Evolutionary conservation across 192 early-diverging fungal species (phyloP).

Genomic region (Funneliformis geosporum): DNA sequence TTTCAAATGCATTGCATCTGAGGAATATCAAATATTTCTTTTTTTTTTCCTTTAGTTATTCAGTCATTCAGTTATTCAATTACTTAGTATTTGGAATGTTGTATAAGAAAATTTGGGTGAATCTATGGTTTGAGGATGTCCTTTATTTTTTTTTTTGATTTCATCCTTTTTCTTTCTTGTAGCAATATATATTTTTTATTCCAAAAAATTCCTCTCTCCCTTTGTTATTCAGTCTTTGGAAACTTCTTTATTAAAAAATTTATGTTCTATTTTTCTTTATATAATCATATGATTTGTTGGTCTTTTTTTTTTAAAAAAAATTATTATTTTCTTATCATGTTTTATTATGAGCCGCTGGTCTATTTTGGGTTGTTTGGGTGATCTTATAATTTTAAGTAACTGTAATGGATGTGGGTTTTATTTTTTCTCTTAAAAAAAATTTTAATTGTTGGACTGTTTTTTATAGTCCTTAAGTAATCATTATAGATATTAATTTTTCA

Average conservation of each 20-base stretch:
- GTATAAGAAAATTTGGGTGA: neutral
- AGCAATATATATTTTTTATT: neutral
- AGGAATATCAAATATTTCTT: neutral
- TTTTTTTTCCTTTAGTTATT: neutral
- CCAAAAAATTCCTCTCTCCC: neutral
- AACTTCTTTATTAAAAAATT: conserved; percentile 6
- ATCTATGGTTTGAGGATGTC: neutral
- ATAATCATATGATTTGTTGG: neutral
- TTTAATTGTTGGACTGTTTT: neutral
- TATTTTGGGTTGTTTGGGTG: conserved; percentile 12
- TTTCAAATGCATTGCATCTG: neutral
- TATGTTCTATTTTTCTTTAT: neutral
- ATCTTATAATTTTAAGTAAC: neutral
- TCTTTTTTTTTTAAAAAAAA: neutral
- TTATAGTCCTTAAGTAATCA: neutral
- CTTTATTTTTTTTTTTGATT: neutral
- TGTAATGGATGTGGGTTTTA: neutral
- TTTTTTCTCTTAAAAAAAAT: neutral
- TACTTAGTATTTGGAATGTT: neutral
- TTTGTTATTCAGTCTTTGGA: conserved; percentile 6
- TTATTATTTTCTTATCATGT: conserved; percentile 1
- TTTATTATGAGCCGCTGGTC: neutral
- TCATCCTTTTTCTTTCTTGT: neutral
- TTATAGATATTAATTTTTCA: conserved; percentile 1
- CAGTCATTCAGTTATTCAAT: neutral